Base-by-base conservation (phyloP, 1,284 basidiomycete genomes). In the Coniferiporia weirii region DNA sequence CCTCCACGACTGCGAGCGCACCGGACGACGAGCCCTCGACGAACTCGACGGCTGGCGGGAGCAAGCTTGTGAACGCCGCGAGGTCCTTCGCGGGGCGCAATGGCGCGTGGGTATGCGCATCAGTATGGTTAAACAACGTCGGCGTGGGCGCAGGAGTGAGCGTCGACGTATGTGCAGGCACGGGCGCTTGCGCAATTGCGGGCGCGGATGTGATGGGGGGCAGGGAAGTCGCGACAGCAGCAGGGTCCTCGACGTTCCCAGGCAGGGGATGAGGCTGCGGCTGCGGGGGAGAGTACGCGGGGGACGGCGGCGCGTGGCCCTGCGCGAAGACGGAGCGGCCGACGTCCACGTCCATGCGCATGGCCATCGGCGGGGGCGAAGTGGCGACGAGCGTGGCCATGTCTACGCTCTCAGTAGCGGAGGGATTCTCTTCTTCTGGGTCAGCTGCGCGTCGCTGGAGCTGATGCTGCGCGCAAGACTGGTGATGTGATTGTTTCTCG, bases 11-110 rank as follows among this genome's bases (percentile, higher is more conserved):
- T 56, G 83, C 83, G 35, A 90, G 72, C 10, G 82, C 74, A 0
- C 87, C 86, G 45, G 87, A 83, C 8, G 88, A 90, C 2, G 88
- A 91, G 19, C 88, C 89, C 69, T 91, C 87, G 48, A 91, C 75
- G 59, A 91, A 91, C 70, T 91, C 89, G 56, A 91, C 78, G 15
- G 84, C 80, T 9, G 87, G 85, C 8, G 87, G 85, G 22, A 91
- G 77, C 35, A 89, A 77, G 63, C 77, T 85, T 64, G 87, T 88
- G 75, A 90, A 90, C 4, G 84, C 74, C 57, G 88, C 87, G 60
- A 85, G 69, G 68, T 90, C 85, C 67, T 82, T 84, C 35, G 83
- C 78, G 3, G 87, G 87, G 48, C 81, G 77, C 66, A 82, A 82
- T 61, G 82, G 81, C 22, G 27, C 27, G 27, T 27, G 27, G 5